These are phyloP conservation scores for Melampsora larici-populina DNA, from an alignment of 1,284 basidiomycete species.

Conservation along the genomic window DNA sequence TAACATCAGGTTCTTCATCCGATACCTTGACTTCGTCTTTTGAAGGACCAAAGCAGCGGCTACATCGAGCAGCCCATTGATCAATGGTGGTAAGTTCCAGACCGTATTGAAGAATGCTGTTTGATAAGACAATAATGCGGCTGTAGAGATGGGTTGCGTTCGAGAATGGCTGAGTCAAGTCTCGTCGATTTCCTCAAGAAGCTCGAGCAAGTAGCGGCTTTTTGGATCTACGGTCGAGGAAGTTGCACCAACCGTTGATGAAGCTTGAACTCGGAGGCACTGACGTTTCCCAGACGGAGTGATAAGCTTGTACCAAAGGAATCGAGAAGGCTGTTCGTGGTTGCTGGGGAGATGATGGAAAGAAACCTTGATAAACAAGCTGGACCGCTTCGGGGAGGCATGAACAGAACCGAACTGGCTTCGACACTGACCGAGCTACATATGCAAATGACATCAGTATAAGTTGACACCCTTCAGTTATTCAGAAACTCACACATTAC, in stretches of 20 bases:
- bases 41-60: slow-evolving; percentile 1
- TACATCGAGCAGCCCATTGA: not conserved
- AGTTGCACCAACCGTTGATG: not conserved
- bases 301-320: slow-evolving; percentile 4
- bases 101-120: not conserved
- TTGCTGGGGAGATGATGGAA: not conserved
- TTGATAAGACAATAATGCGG: not conserved
- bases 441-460: not conserved
- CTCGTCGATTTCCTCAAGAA: not conserved
- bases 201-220: not conserved
- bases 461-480: too few species aligned
- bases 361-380: slow-evolving; percentile 2
- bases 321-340: too few species aligned
- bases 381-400: slow-evolving; percentile 11
- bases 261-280: not conserved
- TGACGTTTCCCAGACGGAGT: slow-evolving; percentile 3
- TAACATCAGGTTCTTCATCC: not conserved
- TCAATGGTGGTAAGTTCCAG: not conserved
- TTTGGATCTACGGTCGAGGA: not conserved
- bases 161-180: slow-evolving; percentile 5
- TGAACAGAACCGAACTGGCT: not conserved
- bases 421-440: not conserved
- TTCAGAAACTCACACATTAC: not conserved
- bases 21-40: not conserved
- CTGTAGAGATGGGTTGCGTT: not conserved